Conservation (phyloP, 23 red algal genomes). For the Gracilaria caudata region DNA sequence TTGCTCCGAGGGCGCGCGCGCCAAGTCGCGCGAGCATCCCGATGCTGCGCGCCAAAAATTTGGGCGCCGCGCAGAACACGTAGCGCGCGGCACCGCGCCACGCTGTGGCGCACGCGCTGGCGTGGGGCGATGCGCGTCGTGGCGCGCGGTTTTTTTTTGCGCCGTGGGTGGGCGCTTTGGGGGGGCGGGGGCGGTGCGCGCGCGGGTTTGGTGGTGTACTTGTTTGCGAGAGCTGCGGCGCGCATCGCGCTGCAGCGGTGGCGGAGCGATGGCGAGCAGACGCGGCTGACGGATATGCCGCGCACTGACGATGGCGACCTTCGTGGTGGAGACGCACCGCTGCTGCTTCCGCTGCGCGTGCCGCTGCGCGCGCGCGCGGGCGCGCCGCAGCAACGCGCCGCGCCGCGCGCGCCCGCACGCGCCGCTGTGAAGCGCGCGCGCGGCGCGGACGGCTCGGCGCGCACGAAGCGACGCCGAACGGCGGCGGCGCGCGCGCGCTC, state of each 20-base stretch:
- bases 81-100: conserved; percentile 4
- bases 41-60: background rate
- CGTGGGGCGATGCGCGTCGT: background rate
- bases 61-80: conserved; percentile 3
- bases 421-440: background rate
- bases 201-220: no score
- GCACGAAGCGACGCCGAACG: background rate
- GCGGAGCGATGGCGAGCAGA: no score
- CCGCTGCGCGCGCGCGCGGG: background rate
- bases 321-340: background rate
- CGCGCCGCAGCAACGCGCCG: background rate
- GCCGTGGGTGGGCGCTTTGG: no score
- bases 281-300: no score
- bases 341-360: conserved; percentile 1
- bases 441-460: background rate
- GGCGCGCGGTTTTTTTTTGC: background rate
- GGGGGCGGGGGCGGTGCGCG: no score
- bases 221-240: no score
- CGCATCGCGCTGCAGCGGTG: no score
- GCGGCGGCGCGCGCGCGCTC: background rate
- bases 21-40: background rate
- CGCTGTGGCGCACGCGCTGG: background rate
- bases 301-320: no score
- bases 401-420: background rate
- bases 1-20: background rate